phyloP scores from a whole-genome alignment of 1,139 yeast species.

The Geotrichum candidum region DNA sequence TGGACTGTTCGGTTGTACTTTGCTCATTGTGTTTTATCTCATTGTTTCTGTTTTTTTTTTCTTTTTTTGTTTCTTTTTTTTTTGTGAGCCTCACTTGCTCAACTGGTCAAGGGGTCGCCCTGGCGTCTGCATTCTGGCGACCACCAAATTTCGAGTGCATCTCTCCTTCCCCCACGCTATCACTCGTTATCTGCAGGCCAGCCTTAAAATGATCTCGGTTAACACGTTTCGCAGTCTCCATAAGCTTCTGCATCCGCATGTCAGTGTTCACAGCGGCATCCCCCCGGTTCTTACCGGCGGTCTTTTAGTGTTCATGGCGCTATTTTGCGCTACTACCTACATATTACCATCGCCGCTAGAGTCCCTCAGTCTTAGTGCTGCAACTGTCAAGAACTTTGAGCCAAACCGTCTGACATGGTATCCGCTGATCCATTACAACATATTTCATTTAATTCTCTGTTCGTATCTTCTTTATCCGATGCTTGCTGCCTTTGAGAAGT shows the following conservation, averaged over 20 bases:
- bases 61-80: neutral
- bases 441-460: slow-evolving; percentile 62
- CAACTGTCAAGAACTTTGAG: slow-evolving; percentile 42
- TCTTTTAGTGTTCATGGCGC: slow-evolving; percentile 48
- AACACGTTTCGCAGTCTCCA: slow-evolving; percentile 7
- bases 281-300: slow-evolving; percentile 71
- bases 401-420: slow-evolving; percentile 66
- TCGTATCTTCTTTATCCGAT: slow-evolving; percentile 57
- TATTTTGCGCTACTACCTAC: slow-evolving; percentile 37
- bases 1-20: neutral
- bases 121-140: neutral
- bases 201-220: slow-evolving; percentile 3
- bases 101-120: neutral
- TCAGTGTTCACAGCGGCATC: slow-evolving; percentile 13
- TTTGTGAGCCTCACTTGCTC: neutral
- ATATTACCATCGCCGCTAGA: slow-evolving; percentile 34
- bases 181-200: neutral
- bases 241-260: slow-evolving; percentile 11
- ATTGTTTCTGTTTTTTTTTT: neutral
- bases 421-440: slow-evolving; percentile 59
- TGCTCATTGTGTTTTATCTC: neutral
- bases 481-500: slow-evolving; percentile 56
- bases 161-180: neutral
- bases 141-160: neutral
- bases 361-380: slow-evolving; percentile 46